Evolutionary conservation across 495 filamentous ascomycete genomes (phyloP), one percentile per base, ranked within the genome.

Genomic region (Aspergillus diversus): DNA sequence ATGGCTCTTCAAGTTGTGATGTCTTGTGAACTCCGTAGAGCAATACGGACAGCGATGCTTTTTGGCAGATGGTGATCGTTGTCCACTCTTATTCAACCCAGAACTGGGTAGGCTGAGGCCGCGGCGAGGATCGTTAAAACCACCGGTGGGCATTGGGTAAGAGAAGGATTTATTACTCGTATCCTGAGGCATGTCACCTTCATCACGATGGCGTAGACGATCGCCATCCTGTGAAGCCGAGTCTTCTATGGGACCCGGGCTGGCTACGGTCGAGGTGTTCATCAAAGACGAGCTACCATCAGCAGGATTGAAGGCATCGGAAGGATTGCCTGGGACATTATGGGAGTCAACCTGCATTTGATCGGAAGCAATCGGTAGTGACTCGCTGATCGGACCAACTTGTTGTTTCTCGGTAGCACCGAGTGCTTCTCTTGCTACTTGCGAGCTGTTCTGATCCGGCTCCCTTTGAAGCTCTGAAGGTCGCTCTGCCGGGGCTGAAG

Each of bases 1-100:
- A 79, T 99, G 95, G 63, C 92, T 97, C 75, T 99, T 99, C n/a
- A 99, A 85, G 66, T 99, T 99, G 71, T 99, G 95, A 71, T 98
- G 96, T 9, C 95, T 85, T 9, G 95, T 99, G 68, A 99, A 99
- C 68, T 96, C 94, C 7, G 96, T 97, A 5, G 91, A 83, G 80
- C 95, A 99, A 74, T 96, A 97, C 3, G 90, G 92, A 69, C 95
- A 99, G 63, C 93, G 96, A 77, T 99, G 94, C 66, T 95, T 95
- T 75, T 96, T 97, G 27, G 85, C 82, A 7, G 90, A 89, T 6
- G 88, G 85, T n/a, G 93, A 87, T 71, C 87, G 83, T 61, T 85
- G 81, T 64, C 85, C 86, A 59, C 82, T 80, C 69, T 88, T 84
- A 52, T 77, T 75, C 33, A 86, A 86, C 33, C 84, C 83, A 13